Evolutionary conservation across 495 filamentous ascomycete genomes (phyloP), one percentile per base, ranked within the genome.

Genomic region (Ramalina peruviana): DNA sequence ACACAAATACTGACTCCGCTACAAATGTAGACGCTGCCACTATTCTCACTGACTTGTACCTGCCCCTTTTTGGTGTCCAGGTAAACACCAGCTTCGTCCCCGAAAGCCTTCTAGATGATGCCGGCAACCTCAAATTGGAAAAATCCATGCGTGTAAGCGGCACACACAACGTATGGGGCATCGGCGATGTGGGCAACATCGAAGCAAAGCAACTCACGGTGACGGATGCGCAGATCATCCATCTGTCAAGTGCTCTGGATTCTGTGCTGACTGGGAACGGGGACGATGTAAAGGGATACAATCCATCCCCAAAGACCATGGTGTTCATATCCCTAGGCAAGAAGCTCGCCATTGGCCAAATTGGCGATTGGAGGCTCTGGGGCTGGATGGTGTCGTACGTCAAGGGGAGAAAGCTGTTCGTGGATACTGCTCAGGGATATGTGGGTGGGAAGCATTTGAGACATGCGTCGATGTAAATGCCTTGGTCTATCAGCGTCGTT

Each of bases 121-220:
- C 61, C 23, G 74, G 72, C 30, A 79, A 70, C 62, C 72, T 84
- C 17, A 58, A 58, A 33, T 73, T 81, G 15, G 72, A 82, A 52
- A 69, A 73, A 25, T 67, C 72, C 56, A 64, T 82, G 51, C 71
- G 65, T 6, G 74, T 77, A 10, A 54, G 60, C 40, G 68, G 58
- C 6, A 52, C 67, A 4, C 49, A 57, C 11, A 67, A 69, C 40
- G 65, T 76, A 26, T 79, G 75, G 75, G 73, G 72, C 2, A 60
- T 68, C 3, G 75, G 76, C 30, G 73, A 78, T 51, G 54, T 74
- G 36, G 61, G 51, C 30, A 48, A 48, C 27, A 15, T 48, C 17
- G 51, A 53, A 39, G 11, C 25, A 25, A 53, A 48, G 26, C 51
- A 53, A 43, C 26, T 53, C 16, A 53, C 44, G 1, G 44, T 53